Base-by-base conservation (phyloP, 805 yeast species). In the Saccharomycopsis malanga region DNA sequence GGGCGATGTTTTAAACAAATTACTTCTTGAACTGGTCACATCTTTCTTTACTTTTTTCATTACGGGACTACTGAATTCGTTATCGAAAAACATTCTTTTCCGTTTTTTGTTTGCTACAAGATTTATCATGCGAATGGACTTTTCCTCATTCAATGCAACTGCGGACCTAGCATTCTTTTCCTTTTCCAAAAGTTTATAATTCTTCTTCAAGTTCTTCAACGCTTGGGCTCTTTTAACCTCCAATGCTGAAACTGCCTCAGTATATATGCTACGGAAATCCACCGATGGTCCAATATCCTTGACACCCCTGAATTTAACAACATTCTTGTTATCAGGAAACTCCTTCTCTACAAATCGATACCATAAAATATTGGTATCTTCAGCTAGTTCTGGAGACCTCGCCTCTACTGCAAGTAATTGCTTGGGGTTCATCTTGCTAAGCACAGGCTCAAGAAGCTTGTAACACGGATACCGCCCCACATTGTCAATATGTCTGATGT, bases 41-140 rank as follows among this genome's bases (percentile, higher is more conserved):
- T 43, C 49, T 14, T 20, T 24, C 15, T 34, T 42, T 4, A 49
- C 46, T 25, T 45, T 49, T 23, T 49, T 45, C 53, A 49, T 49
- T 7, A 37, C 24, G 21, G 40, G 27, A 4, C 44, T 36, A 9
- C 23, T 32, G 24, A 29, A 40, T 20, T 24, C 34, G 17, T 14
- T 39, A 20, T 35, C 41, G 34, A 37, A 30, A 20, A 48, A 48
- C 21, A 18, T 17, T 20, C 27, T 41, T 24, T 27, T 39, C 17
- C 46, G 17, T 30, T 45, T 49, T 24, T 35, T 30, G 7, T 34
- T 20, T 9, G 24, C 35, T 6, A 34, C 34, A 9, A 49, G 29
- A n/a, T 41, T 38, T 2, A 49, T 39, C 44, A 49, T 24, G 21
- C 34, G 39, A 3, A 49, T 49, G 10, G 46, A 42, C 4, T 35